Evolutionary conservation across 306 rosid species (phyloP).

Genomic region (Vigna trinervia): DNA sequence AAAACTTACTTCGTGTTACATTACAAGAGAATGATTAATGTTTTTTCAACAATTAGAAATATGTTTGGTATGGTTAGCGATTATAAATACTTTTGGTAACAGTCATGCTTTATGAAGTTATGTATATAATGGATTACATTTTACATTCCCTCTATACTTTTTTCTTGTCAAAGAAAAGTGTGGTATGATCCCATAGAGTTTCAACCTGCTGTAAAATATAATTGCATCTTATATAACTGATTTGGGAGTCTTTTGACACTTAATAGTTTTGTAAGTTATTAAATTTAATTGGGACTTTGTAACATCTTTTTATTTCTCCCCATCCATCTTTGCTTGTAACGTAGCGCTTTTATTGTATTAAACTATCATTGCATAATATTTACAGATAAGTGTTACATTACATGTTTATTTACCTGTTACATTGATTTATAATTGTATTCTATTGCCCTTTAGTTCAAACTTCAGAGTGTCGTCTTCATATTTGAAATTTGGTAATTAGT

Average conservation of each 20-base stretch:
- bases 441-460: conserved; percentile 26
- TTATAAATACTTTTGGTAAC: conserved; percentile 34
- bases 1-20: conserved; percentile 14
- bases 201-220: conserved; percentile 22
- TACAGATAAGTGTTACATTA: conserved; percentile 16
- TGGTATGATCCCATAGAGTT: conserved; percentile 31
- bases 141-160: conserved; percentile 19
- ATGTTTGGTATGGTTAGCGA: conserved; percentile 29
- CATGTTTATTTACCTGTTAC: conserved; percentile 29
- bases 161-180: conserved; percentile 20
- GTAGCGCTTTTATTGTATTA: conserved; percentile 29
- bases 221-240: conserved; percentile 29
- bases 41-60: conserved; percentile 25
- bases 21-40: conserved; percentile 20
- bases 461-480: conserved; percentile 22
- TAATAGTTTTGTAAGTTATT: conserved; percentile 15
- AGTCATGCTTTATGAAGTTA: conserved; percentile 13
- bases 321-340: conserved; percentile 26
- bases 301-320: conserved; percentile 24
- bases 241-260: conserved; percentile 17
- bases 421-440: conserved; percentile 24
- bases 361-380: conserved; percentile 20
- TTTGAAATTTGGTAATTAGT: conserved; percentile 27
- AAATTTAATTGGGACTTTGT: conserved; percentile 18
- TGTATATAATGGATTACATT: conserved; percentile 10